A percentile compares a stretch with the other conserved stretches of the same genome.
phyloP scores from a whole-genome alignment of 129 eudicot species.

The Saussurea involucrata region DNA sequence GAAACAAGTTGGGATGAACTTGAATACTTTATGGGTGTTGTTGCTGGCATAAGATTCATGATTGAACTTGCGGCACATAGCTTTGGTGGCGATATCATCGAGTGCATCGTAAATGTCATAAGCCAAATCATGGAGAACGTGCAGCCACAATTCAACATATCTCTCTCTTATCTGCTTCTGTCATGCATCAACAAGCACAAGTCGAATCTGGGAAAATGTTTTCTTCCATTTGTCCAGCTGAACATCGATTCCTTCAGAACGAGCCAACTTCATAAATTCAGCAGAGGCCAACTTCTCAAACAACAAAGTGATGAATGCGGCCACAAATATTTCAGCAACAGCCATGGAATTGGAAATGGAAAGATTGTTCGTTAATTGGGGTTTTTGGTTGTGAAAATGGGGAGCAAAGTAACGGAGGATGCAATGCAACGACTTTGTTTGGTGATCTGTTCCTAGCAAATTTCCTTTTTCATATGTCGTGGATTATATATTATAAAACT shows the following conservation, averaged over 20 bases:
- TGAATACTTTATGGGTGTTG: background rate
- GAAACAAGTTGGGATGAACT: background rate
- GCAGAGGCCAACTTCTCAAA: constrained; percentile 19
- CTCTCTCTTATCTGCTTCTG: background rate
- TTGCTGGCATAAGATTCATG: background rate
- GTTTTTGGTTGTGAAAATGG: too few relatives aligned
- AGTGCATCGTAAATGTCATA: background rate
- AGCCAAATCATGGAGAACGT: background rate
- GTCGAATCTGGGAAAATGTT: constrained; percentile 8
- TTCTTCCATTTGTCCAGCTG: constrained; percentile 11
- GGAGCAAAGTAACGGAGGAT: too few relatives aligned
- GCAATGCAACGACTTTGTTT: too few relatives aligned
- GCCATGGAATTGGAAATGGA: background rate
- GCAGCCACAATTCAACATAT: background rate
- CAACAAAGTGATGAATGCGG: constrained; percentile 22
- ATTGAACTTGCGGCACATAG: constrained; percentile 3
- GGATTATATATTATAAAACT: too few relatives aligned
- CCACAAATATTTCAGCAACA: constrained; percentile 24
- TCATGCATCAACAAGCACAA: background rate
- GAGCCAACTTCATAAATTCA: constrained; percentile 1
- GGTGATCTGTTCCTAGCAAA: too few relatives aligned
- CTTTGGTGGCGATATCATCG: background rate
- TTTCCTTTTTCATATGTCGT: too few relatives aligned
- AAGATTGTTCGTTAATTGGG: background rate
- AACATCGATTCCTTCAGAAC: background rate